Percentiles rank a stretch among this genome's conserved stretches.
Evolutionary conservation across 1,139 yeast genomes (phyloP).

Genomic region (Scheffersomyces lignicola): DNA sequence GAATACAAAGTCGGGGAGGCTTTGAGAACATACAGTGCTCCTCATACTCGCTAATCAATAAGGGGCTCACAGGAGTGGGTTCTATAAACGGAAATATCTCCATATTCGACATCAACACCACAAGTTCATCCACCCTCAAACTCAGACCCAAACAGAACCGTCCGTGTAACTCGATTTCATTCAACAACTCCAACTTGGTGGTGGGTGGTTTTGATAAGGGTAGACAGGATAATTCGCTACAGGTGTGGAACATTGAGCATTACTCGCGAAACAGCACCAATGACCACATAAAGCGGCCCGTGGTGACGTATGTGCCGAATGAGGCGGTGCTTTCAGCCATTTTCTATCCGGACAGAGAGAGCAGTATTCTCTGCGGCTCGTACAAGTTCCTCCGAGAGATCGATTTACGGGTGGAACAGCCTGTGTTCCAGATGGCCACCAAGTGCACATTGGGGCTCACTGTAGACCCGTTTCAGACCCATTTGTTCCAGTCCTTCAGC

Average conservation of each 20-base stretch:
- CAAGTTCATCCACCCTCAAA: conserved; percentile 39
- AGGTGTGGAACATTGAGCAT: conserved; percentile 78
- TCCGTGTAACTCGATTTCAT: conserved; percentile 74
- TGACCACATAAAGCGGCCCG: conserved; percentile 53
- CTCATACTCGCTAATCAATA: conserved; percentile 56
- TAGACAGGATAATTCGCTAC: conserved; percentile 73
- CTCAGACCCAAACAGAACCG: conserved; percentile 68
- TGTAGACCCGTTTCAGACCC: conserved; percentile 63
- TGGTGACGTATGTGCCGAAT: conserved; percentile 63
- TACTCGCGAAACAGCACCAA: conserved; percentile 42
- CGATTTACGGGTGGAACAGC: conserved; percentile 70
- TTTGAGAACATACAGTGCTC: conserved; percentile 73
- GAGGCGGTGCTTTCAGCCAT: conserved; percentile 72
- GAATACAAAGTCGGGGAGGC: conserved; percentile 56
- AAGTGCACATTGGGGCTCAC: conserved; percentile 69
- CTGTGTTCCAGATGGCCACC: conserved; percentile 74
- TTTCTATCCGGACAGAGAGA: conserved; percentile 63
- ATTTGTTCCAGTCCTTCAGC: conserved; percentile 69
- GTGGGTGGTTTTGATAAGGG: conserved; percentile 84
- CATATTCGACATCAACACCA: conserved; percentile 56
- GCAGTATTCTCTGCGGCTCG: conserved; percentile 67
- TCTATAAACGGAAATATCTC: conserved; percentile 69
- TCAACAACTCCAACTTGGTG: conserved; percentile 62
- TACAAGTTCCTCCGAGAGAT: conserved; percentile 77
- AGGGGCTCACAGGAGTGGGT: conserved; percentile 72